These are phyloP conservation scores for Myriosclerotinia duriaeana DNA, from an alignment of 2,329 filamentous ascomycete genomes.

Conservation along the genomic window DNA sequence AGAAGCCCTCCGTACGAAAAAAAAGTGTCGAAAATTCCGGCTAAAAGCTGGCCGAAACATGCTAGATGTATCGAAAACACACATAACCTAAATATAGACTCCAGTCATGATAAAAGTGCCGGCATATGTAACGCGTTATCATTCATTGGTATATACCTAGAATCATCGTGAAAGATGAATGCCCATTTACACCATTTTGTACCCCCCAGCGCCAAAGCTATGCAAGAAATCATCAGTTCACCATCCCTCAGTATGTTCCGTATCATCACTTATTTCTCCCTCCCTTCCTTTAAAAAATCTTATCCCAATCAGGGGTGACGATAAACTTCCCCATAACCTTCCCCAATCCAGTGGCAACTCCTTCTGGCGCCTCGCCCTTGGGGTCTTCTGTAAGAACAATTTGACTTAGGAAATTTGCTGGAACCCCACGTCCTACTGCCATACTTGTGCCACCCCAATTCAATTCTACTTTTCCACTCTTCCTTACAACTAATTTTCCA, in stretches of 20 bases:
- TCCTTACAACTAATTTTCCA: constrained; percentile 59
- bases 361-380: constrained; percentile 42
- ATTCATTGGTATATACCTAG: constrained; percentile 12
- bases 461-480: constrained; percentile 61
- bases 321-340: constrained; percentile 63
- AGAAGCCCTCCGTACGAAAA: too few species aligned
- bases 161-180: constrained; percentile 12
- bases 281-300: constrained; percentile 43
- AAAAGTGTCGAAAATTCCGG: neutral
- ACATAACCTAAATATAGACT: neutral
- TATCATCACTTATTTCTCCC: neutral
- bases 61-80: neutral
- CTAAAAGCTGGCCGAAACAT: neutral
- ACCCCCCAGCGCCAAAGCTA: constrained; percentile 21
- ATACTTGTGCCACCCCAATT: constrained; percentile 61
- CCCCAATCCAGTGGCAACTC: constrained; percentile 60
- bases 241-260: neutral
- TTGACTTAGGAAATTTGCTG: constrained; percentile 57
- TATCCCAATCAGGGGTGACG: constrained; percentile 57
- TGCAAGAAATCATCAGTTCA: constrained; percentile 16
- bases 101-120: neutral
- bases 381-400: constrained; percentile 52
- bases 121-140: neutral
- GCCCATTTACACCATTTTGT: constrained; percentile 12
- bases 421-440: constrained; percentile 52